A percentile compares a stretch with the other conserved stretches of the same genome.
Evolutionary conservation across 345 rosid species (phyloP).

Genomic region (Carallia brachiata): DNA sequence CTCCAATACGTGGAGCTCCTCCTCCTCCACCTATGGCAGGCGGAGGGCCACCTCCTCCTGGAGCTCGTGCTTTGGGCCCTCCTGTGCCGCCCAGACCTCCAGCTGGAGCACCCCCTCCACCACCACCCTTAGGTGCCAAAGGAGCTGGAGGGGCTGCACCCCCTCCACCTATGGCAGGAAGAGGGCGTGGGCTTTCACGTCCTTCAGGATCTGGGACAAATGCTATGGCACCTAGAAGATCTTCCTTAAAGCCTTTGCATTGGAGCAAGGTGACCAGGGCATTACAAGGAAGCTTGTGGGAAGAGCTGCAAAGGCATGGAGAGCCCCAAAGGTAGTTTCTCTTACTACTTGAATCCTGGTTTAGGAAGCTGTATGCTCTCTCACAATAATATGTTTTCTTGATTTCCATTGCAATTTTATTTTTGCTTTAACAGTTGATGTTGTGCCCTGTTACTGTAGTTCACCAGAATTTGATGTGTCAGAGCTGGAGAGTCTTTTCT

Average conservation of each 20-base stretch:
- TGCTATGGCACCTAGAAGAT: constrained; percentile 56
- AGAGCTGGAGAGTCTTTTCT: constrained; percentile 87
- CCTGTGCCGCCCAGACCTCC: constrained; percentile 69
- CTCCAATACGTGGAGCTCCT: constrained; percentile 24
- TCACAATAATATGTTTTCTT: constrained; percentile 9
- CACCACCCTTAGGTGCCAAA: constrained; percentile 60
- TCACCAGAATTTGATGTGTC: constrained; percentile 91
- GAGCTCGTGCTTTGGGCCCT: constrained; percentile 55
- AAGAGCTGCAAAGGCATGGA: constrained; percentile 87
- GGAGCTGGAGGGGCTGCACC: constrained; percentile 36
- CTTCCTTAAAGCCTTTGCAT: constrained; percentile 91
- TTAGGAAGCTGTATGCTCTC: constrained; percentile 3
- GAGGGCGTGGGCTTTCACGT: constrained; percentile 74
- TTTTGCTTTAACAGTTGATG: constrained; percentile 15
- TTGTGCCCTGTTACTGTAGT: constrained; percentile 35
- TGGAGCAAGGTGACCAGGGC: constrained; percentile 99
- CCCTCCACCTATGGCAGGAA: constrained; percentile 35
- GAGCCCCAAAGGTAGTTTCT: constrained; percentile 74
- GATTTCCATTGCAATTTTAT: neutral
- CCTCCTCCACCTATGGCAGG: constrained; percentile 38
- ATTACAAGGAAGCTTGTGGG: constrained; percentile 98
- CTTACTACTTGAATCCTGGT: constrained; percentile 15
- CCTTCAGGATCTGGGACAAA: constrained; percentile 30
- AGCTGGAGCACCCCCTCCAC: constrained; percentile 72
- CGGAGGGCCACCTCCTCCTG: constrained; percentile 50